Percentiles rank a stretch among this genome's conserved stretches.
phyloP scores from a whole-genome alignment of 2,329 filamentous ascomycete species.

The Blastomyces silverae region DNA sequence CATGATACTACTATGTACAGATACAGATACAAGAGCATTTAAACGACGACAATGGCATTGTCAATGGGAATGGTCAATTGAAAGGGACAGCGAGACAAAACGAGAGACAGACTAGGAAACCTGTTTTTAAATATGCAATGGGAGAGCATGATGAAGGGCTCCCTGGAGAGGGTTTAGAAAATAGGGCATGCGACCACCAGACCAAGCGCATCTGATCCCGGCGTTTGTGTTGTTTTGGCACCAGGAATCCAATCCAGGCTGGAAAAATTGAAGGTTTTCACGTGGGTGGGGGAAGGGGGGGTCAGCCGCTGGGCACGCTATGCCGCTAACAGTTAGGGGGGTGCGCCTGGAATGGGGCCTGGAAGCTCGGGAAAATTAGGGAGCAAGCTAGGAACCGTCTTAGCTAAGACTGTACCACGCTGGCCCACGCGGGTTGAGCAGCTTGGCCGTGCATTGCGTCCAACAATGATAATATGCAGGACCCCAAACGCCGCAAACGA shows the following conservation, averaged over 20 bases:
- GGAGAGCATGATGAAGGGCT: background rate
- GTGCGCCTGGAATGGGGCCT: too few relatives aligned
- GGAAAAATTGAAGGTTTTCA: background rate
- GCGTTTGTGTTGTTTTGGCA: too few relatives aligned
- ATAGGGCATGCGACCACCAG: too few relatives aligned
- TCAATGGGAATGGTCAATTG: background rate
- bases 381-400: too few relatives aligned
- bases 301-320: background rate
- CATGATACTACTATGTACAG: constrained; percentile 37
- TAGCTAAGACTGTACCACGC: too few relatives aligned
- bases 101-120: constrained; percentile 1
- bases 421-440: too few relatives aligned
- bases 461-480: too few relatives aligned
- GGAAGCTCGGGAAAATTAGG: too few relatives aligned
- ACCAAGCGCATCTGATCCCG: too few relatives aligned
- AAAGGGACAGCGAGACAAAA: background rate
- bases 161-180: background rate
- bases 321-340: background rate
- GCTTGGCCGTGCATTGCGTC: too few relatives aligned
- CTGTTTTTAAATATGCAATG: background rate
- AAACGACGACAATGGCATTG: background rate
- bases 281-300: background rate
- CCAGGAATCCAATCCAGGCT: too few relatives aligned
- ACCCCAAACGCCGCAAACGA: too few relatives aligned
- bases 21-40: constrained; percentile 6